Evolutionary conservation across 2,329 filamentous ascomycete species (phyloP), one percentile per base, ranked within the genome.

Genomic region (Chrysosphaeria jannelii): DNA sequence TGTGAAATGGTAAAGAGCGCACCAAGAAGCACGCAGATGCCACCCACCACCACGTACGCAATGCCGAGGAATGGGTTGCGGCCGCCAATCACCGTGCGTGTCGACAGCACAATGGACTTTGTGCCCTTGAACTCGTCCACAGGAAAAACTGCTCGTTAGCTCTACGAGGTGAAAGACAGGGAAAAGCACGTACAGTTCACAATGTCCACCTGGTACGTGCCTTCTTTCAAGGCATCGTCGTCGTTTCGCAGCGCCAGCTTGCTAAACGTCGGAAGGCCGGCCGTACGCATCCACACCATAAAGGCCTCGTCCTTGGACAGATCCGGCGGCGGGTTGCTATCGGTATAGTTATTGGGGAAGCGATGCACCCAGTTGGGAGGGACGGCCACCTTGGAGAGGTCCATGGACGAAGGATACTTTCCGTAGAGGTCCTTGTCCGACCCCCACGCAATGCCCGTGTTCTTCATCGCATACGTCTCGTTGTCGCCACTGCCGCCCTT

Each of bases 261-360:
- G 57, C 74, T 90, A 42, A 97, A 97, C 5, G 69, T 70, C 1
- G 85, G 85, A 35, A 93, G 48, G 27, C 81, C 85, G 13, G 85
- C 85, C 2, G 88, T 89, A 35, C 85, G 66, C 85, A 97, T 97
- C 85, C 85, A 97, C 12, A 93, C 79, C 46, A 91, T 79, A 43
- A 97, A 89, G 20, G 65, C 63, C 42, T 90, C 71, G 46, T 76
- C 67, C 1, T 62, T 47, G 30, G 67, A 55, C 10, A 93, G 43
- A 34, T 85, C 46, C 0, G 78, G 76, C 12, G 75, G 64, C 2
- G 57, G 59, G 24, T 56, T 53, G 1, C 57, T 46, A 0, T 50
- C 41, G 3, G 57, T 66, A 39, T 90, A 90, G 29, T 57, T 60
- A 18, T 67, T 40, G 5, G 66, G 67, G 33, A 69, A 90, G 27